A percentile compares a stretch with the other conserved stretches of the same genome.
Conservation (phyloP, 306 rosid species). For the Oemleria cerasiformis region DNA sequence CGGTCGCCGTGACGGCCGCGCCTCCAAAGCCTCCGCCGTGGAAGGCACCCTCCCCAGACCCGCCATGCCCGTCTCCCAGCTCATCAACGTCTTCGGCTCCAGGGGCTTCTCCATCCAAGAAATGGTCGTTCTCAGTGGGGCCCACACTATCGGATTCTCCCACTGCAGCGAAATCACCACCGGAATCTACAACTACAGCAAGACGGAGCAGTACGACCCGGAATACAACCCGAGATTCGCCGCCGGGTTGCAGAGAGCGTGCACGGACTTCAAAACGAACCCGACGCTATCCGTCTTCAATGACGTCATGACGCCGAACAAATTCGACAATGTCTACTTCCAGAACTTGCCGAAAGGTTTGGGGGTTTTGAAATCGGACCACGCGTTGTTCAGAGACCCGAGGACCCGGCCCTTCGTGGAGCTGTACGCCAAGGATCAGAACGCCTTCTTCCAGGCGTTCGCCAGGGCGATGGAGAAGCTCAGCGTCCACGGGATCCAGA, state of each 20-base stretch:
- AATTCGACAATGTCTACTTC: slow-evolving; percentile 73
- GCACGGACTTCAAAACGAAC: slow-evolving; percentile 46
- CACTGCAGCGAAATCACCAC: slow-evolving; percentile 56
- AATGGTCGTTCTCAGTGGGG: slow-evolving; percentile 74
- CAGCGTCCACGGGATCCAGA: slow-evolving; percentile 48
- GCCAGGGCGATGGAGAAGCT: slow-evolving; percentile 72
- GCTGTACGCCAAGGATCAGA: slow-evolving; percentile 48
- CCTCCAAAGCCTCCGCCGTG: slow-evolving; percentile 43
- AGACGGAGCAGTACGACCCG: slow-evolving; percentile 26
- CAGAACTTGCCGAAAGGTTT: slow-evolving; percentile 70
- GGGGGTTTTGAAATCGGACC: slow-evolving; percentile 78
- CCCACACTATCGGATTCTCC: slow-evolving; percentile 86
- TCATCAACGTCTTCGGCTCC: slow-evolving; percentile 41
- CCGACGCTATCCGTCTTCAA: slow-evolving; percentile 80
- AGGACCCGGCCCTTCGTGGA: slow-evolving; percentile 58
- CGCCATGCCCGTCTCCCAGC: slow-evolving; percentile 47
- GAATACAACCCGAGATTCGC: slow-evolving; percentile 62
- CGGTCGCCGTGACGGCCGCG: slow-evolving; percentile 36
- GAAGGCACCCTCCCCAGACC: slow-evolving; percentile 53
- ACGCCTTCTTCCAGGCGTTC: slow-evolving; percentile 55
- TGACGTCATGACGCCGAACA: slow-evolving; percentile 81
- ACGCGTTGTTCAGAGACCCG: slow-evolving; percentile 46
- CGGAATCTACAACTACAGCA: slow-evolving; percentile 46
- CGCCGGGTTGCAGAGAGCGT: slow-evolving; percentile 50
- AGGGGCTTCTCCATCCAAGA: slow-evolving; percentile 67